Conservation (phyloP, 257 asterid genomes). For the Nicotiana tomentosiformis region DNA sequence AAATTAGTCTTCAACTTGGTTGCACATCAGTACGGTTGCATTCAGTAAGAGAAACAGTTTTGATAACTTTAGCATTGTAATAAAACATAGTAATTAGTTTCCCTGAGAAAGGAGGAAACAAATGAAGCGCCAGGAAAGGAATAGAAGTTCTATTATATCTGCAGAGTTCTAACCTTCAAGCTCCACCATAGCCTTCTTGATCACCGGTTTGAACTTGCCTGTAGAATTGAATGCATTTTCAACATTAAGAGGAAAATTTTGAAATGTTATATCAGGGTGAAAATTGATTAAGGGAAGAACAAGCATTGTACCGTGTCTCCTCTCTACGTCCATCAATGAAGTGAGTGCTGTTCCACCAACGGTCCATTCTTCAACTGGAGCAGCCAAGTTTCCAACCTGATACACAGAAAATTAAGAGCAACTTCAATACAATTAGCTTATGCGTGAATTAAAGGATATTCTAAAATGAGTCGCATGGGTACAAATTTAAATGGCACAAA, state of each 20-base stretch:
- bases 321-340: conserved; percentile 92
- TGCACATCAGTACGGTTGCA: background rate
- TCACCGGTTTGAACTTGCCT: conserved; percentile 99
- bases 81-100: background rate
- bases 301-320: conserved; percentile 75
- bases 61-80: background rate
- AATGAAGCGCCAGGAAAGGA: background rate
- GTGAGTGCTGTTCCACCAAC: conserved; percentile 98
- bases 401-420: conserved; percentile 8
- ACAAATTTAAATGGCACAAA: background rate
- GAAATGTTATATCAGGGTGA: background rate
- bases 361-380: conserved; percentile 88
- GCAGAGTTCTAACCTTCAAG: conserved; percentile 54
- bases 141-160: background rate
- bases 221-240: conserved; percentile 10
- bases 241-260: background rate
- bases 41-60: background rate
- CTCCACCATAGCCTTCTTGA: conserved; percentile 99
- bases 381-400: conserved; percentile 94
- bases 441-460: background rate
- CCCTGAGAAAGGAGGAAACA: background rate
- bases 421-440: background rate
- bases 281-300: background rate
- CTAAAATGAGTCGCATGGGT: background rate
- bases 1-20: background rate